Percentiles rank a stretch among this genome's conserved stretches.
These are phyloP conservation scores for Colletotrichum sp. DNA, from an alignment of 2,329 filamentous ascomycete genomes.

Conservation along the genomic window DNA sequence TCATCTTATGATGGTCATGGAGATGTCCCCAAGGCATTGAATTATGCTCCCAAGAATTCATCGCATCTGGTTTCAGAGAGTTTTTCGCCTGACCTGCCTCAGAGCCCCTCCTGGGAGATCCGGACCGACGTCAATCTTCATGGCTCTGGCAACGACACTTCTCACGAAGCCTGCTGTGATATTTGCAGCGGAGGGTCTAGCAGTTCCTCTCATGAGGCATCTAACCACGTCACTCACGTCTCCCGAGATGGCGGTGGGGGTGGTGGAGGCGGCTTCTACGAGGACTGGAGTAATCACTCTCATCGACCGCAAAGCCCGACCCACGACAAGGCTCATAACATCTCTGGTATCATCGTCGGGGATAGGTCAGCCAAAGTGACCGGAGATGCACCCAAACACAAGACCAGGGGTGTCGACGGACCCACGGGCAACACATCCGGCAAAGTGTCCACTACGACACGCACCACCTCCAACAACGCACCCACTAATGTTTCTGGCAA, in stretches of 20 bases:
- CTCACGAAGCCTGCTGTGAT: not conserved
- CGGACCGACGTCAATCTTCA: not conserved
- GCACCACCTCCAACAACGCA: not conserved
- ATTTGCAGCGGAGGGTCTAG: not conserved
- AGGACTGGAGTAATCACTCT: not conserved
- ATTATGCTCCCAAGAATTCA: not conserved
- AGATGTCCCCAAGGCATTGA: not conserved
- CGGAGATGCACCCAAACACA: not conserved
- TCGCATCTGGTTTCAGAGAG: not conserved
- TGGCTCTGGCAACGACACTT: not conserved
- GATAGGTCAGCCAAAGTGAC: not conserved
- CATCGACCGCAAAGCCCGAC: not conserved
- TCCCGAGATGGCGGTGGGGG: accelerated
- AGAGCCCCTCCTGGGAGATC: not conserved
- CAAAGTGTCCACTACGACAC: not conserved
- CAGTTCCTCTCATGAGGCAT: not conserved
- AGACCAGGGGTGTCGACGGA: not conserved
- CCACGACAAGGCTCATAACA: not conserved
- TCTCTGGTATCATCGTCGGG: not conserved
- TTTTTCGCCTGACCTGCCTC: not conserved
- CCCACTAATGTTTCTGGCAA: not conserved
- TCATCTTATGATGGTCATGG: not conserved
- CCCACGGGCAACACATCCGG: not conserved
- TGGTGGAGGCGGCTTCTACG: not conserved
- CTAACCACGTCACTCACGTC: not conserved